These are phyloP conservation scores for Neurospora sp. DNA, from an alignment of 495 filamentous ascomycete genomes.

Conservation along the genomic window DNA sequence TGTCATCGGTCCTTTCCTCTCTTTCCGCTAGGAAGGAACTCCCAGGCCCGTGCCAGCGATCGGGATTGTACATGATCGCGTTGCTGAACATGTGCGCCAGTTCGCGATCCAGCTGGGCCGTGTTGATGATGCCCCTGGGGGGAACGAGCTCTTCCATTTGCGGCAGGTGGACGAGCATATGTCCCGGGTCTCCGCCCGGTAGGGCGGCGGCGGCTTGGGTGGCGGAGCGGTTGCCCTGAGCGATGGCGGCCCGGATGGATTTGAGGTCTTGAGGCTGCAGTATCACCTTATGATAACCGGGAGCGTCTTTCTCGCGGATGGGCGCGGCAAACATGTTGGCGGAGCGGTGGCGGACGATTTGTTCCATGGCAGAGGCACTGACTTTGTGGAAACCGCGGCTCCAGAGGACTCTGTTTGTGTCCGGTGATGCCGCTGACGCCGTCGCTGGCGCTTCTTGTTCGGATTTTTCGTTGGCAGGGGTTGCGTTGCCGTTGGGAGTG, in stretches of 20 bases:
- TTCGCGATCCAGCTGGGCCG: conserved; percentile 87
- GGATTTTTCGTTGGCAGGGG: neutral
- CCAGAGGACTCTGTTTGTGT: conserved; percentile 53
- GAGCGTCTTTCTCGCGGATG: conserved; percentile 73
- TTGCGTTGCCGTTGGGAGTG: neutral
- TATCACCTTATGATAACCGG: conserved; percentile 80
- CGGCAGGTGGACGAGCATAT: conserved; percentile 50
- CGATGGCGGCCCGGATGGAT: conserved; percentile 67
- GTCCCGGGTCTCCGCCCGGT: conserved; percentile 33
- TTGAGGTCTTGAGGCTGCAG: conserved; percentile 84
- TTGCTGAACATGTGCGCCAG: conserved; percentile 97
- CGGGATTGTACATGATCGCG: conserved; percentile 92
- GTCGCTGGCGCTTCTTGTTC: neutral
- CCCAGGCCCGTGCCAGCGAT: conserved; percentile 57
- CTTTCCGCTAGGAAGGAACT: conserved; percentile 39
- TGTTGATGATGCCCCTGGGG: conserved; percentile 87
- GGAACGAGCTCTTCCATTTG: conserved; percentile 67
- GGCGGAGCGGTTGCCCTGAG: conserved; percentile 65
- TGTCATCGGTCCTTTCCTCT: conserved; percentile 13
- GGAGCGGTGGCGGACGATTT: conserved; percentile 74
- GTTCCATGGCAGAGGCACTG: conserved; percentile 68
- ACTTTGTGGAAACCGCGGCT: conserved; percentile 71
- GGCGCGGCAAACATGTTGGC: conserved; percentile 81
- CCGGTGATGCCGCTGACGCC: neutral
- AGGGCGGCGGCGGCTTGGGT: conserved; percentile 47